Percentiles rank a stretch among this genome's conserved stretches.
phyloP scores from a whole-genome alignment of 2,329 filamentous ascomycete genomes.

The Gnomoniopsis sp. region DNA sequence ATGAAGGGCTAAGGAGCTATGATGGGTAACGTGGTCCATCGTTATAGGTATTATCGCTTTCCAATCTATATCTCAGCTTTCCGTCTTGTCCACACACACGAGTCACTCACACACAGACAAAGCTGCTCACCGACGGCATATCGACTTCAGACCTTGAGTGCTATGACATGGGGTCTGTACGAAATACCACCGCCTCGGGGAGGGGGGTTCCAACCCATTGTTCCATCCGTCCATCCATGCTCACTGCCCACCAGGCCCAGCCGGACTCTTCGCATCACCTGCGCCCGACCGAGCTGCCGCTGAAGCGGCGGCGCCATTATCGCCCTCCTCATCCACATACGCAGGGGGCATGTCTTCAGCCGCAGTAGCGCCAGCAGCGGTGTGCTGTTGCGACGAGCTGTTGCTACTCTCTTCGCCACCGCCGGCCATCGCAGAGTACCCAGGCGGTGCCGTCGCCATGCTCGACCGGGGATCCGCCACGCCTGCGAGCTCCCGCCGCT shows the following conservation, averaged over 20 bases:
- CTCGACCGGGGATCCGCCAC: slow-evolving; percentile 9
- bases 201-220: no score
- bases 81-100: neutral
- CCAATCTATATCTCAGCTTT: no score
- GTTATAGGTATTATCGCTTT: no score
- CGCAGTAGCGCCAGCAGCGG: no score
- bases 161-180: neutral
- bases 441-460: slow-evolving; percentile 22
- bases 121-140: neutral
- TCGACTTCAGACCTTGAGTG: neutral
- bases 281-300: slow-evolving; percentile 15
- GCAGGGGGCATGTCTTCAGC: slow-evolving; percentile 26
- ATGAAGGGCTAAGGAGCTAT: no score
- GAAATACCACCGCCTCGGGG: no score
- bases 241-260: slow-evolving; percentile 1
- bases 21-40: no score
- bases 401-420: slow-evolving; percentile 2
- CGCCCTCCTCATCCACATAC: slow-evolving; percentile 25
- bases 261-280: slow-evolving; percentile 23
- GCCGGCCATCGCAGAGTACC: slow-evolving; percentile 21
- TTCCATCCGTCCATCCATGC: neutral
- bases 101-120: no score
- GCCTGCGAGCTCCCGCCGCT: slow-evolving; percentile 8
- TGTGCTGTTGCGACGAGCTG: no score
- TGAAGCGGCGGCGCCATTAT: no score